Percentiles rank a stretch among this genome's conserved stretches.
Conservation (phyloP, 768 basidiomycete species). For the Leccinum obscurum region DNA sequence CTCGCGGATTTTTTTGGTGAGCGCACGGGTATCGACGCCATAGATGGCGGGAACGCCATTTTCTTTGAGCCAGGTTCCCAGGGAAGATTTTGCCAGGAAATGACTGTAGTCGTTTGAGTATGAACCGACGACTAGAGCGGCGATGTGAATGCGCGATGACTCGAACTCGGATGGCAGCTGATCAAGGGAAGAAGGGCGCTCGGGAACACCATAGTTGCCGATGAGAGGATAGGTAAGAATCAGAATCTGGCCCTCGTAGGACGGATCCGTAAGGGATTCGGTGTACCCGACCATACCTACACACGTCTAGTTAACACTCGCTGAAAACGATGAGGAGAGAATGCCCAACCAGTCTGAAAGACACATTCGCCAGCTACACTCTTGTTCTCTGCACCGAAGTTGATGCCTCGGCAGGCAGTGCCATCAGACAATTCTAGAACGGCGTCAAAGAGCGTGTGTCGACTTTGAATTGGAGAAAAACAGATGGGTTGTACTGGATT, state of each 20-base stretch:
- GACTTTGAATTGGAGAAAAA: slow-evolving; percentile 29
- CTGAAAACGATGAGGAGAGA: slow-evolving; percentile 9
- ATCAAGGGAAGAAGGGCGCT: slow-evolving; percentile 51
- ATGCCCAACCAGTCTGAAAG: slow-evolving; percentile 90
- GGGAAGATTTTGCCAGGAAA: slow-evolving; percentile 85
- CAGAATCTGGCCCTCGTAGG: slow-evolving; percentile 97
- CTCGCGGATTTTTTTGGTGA: slow-evolving; percentile 95
- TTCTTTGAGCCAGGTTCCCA: slow-evolving; percentile 93
- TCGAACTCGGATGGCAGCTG: slow-evolving; percentile 80
- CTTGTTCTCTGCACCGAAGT: slow-evolving; percentile 90
- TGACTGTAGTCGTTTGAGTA: slow-evolving; percentile 96
- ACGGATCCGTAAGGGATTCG: slow-evolving; percentile 97
- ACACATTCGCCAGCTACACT: slow-evolving; percentile 98
- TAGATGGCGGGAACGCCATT: slow-evolving; percentile 92
- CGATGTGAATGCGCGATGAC: slow-evolving; percentile 90
- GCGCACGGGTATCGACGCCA: slow-evolving; percentile 93
- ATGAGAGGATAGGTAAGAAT: slow-evolving; percentile 95
- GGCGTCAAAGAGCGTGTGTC: slow-evolving; percentile 45
- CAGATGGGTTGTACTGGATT: slow-evolving; percentile 37
- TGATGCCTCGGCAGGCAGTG: slow-evolving; percentile 82
- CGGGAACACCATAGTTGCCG: slow-evolving; percentile 97
- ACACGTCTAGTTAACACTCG: slow-evolving; percentile 16
- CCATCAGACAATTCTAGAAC: slow-evolving; percentile 92
- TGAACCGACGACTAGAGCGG: slow-evolving; percentile 88
- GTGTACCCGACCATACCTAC: slow-evolving; percentile 99